These are phyloP conservation scores for Pseudocercospora eumusae DNA, from an alignment of 2,329 filamentous ascomycete species.

Conservation along the genomic window DNA sequence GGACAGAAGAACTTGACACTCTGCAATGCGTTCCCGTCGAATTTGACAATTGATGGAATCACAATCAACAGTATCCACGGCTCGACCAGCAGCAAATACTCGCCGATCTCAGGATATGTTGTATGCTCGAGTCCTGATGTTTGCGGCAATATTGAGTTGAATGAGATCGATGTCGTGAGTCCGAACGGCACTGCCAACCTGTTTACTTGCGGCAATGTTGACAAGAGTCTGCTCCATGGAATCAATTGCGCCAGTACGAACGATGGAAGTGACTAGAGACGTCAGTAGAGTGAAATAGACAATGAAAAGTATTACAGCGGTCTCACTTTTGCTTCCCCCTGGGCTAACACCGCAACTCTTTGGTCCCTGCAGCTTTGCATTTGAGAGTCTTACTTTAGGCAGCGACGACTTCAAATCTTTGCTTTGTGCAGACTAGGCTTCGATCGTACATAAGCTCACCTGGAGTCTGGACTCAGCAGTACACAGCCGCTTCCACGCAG, in stretches of 20 bases:
- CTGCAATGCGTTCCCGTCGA: constrained; percentile 61
- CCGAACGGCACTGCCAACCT: constrained; percentile 33
- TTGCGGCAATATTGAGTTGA: constrained; percentile 51
- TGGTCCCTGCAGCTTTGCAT: too few species aligned
- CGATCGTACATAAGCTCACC: too few species aligned
- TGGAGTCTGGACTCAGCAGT: too few species aligned
- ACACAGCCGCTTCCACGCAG: too few species aligned
- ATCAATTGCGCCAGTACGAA: constrained; percentile 36
- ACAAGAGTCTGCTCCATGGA: constrained; percentile 34
- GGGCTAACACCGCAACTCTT: too few species aligned
- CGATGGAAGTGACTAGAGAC: constrained; percentile 21
- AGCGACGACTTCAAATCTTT: too few species aligned
- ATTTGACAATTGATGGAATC: constrained; percentile 58
- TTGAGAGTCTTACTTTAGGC: too few species aligned
- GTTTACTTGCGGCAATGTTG: constrained; percentile 39
- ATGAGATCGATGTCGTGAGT: constrained; percentile 33
- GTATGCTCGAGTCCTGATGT: constrained; percentile 50
- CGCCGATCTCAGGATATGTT: constrained; percentile 47
- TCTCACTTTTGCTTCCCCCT: background rate
- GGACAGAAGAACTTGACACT: constrained; percentile 63
- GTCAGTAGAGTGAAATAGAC: background rate
- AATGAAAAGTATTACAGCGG: background rate
- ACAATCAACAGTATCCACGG: constrained; percentile 60
- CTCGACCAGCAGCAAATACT: constrained; percentile 51
- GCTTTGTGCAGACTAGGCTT: too few species aligned